phyloP scores from a whole-genome alignment of 352 stramenopile genomes.

The Globisporangium canariense region DNA sequence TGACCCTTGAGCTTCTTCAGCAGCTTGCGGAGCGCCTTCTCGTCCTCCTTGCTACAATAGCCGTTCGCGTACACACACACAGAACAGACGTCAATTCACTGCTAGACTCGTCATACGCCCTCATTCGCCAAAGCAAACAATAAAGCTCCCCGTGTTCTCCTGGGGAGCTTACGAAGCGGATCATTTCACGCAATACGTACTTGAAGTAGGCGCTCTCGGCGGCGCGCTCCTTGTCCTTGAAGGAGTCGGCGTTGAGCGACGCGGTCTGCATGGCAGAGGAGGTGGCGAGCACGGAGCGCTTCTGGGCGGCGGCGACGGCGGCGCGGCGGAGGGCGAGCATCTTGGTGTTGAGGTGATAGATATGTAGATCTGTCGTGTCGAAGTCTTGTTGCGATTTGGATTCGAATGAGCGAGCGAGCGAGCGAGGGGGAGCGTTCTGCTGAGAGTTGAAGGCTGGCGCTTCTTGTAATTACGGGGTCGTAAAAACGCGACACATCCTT shows the following conservation, averaged over 20 bases:
- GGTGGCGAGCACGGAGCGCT: constrained; percentile 37
- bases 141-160: too few relatives aligned
- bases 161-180: background rate
- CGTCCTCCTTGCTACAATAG: constrained; percentile 74
- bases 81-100: background rate
- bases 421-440: background rate
- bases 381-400: background rate
- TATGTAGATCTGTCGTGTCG: constrained; percentile 8
- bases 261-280: constrained; percentile 36
- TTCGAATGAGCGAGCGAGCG: background rate
- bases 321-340: constrained; percentile 75
- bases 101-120: background rate
- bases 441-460: background rate
- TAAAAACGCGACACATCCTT: constrained; percentile 6
- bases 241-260: constrained; percentile 39
- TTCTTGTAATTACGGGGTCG: constrained; percentile 10
- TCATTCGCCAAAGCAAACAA: background rate
- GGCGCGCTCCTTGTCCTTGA: constrained; percentile 74
- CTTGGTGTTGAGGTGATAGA: constrained; percentile 14
- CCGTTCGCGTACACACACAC: background rate
- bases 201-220: constrained; percentile 83
- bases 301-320: constrained; percentile 34
- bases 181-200: constrained; percentile 31
- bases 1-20: constrained; percentile 87
- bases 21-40: constrained; percentile 83